Conservation (phyloP, 2,329 filamentous ascomycete species). For the Cadophora gregata region DNA sequence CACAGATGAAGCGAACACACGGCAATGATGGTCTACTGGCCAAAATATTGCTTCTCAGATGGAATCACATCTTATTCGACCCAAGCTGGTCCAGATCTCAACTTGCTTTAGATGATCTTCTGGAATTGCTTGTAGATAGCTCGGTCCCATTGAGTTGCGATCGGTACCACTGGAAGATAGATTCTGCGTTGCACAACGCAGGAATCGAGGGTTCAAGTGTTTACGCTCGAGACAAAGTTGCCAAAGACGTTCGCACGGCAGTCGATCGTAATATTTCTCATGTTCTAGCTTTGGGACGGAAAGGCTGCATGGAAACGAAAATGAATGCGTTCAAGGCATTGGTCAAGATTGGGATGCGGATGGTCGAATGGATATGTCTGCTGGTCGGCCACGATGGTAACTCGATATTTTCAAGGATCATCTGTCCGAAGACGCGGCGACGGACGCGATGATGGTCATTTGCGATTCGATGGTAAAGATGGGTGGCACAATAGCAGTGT, state of each 20-base stretch:
- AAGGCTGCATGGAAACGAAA: constrained; percentile 22
- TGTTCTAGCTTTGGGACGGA: constrained; percentile 17
- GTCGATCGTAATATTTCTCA: constrained; percentile 17
- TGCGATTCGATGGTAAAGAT: constrained; percentile 19
- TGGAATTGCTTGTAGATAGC: constrained; percentile 11
- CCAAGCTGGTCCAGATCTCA: constrained; percentile 14
- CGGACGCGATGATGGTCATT: constrained; percentile 25
- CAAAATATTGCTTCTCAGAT: not conserved
- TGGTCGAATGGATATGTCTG: constrained; percentile 22
- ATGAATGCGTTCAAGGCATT: constrained; percentile 25
- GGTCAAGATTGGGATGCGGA: constrained; percentile 21
- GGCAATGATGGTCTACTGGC: constrained; percentile 5
- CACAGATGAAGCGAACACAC: not conserved
- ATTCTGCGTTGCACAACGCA: not conserved
- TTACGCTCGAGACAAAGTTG: not conserved
- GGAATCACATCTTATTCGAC: not conserved
- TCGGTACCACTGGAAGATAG: constrained; percentile 5
- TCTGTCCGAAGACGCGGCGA: constrained; percentile 24
- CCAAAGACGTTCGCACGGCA: not conserved
- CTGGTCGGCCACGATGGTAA: constrained; percentile 16
- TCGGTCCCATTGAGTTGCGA: not conserved
- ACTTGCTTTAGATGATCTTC: not conserved
- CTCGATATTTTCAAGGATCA: constrained; percentile 22
- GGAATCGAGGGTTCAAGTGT: not conserved
- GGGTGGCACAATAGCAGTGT: constrained; percentile 11